Base-by-base conservation (phyloP, 176 grass and related monocot species). In the Urochloa ruziziensis region DNA sequence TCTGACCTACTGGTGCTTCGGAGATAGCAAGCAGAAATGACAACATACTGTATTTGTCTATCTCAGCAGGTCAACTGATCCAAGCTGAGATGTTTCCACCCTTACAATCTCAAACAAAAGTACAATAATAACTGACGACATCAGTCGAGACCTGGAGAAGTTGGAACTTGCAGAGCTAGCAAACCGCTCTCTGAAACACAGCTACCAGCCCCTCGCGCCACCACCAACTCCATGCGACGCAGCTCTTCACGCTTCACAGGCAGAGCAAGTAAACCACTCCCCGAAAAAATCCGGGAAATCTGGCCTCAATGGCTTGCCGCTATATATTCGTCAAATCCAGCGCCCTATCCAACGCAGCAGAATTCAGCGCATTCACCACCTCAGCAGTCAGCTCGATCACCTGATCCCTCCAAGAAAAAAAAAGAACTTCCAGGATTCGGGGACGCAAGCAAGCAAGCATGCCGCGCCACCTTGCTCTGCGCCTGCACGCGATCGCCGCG, bases 401-500 rank as follows among this genome's bases (percentile, higher is more conserved):
- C 56, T 30, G 13, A 42, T 60, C 56, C 3, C 23, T 40, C 73
- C n/a, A n/a, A 39, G 5, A 21, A 6, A 60, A 75, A 15, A 8
- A 7, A 75, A 15, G 4, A 7, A 46, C 7, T 29, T 4, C 57
- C 2, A 5, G 27, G 61, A 48, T n/a, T 32, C 44, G 29, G 5
- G 0, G 39, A 36, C 23, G 19, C 13, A 27, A 69, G 1, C n/a
- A 36, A 10, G 19, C 13, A 27, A 57, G 34, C 63, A 96, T 96
- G 94, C 59, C 91, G 14, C 90, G 94, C 37, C 83, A 74, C 73
- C 77, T 93, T 61, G 66, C 43, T 15, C 70, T 89, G 62, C 80
- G 82, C 77, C 74, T 89, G 62, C 80, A 85, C 77, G 82, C 18
- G 28, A 23, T 89, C 24, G 35, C 86, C 13, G 52, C 78, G 3